Evolutionary conservation across 306 rosid genomes (phyloP), one percentile per base, ranked within the genome.

Genomic region (Castanea mollissima): DNA sequence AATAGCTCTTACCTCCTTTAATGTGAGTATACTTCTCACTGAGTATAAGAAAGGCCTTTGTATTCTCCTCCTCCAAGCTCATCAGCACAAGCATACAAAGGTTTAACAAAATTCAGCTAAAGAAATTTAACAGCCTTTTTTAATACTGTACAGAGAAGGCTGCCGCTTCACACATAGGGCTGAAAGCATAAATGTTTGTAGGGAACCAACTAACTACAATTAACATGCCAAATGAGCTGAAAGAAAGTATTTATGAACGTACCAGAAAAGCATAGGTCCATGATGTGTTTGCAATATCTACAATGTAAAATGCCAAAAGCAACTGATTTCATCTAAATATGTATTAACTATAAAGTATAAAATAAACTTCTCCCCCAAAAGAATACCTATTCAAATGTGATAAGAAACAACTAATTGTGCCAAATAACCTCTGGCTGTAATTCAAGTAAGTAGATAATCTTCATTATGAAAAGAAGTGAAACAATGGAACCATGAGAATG

Each of bases 41-140:
- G 80, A 94, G 95, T 76, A 94, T 88, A 60, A 88, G 91, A 87
- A 95, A 95, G 59, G 85, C 90, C 88, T 87, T 91, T 31, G 89
- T 76, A 86, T 83, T 86, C 72, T 88, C 96, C 74, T 80, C 93
- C 74, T 79, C 98, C 72, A 84, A 80, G 86, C 82, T 87, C 76
- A 83, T 82, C 97, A 89, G 90, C 90, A 87, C 41, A 78, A 78
- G 78, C 63, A 82, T 27, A 80, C 5, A 58, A 78, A 44, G 57
- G 64, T 68, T 15, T 60, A 21, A 80, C 18, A 18, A 1, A 34
- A 35, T 23, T 31, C 44, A 56, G 71, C 31, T 54, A 15, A n/a
- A 52, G 27, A 41, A 63, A 44, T 44, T 74, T 51, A 74, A 69
- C 18, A 68, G 60, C 55, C 34, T n/a, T 57, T 18, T 35, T 57